Conservation (phyloP, 2,329 filamentous ascomycete genomes). For the Trichoderma cornu-damae region DNA sequence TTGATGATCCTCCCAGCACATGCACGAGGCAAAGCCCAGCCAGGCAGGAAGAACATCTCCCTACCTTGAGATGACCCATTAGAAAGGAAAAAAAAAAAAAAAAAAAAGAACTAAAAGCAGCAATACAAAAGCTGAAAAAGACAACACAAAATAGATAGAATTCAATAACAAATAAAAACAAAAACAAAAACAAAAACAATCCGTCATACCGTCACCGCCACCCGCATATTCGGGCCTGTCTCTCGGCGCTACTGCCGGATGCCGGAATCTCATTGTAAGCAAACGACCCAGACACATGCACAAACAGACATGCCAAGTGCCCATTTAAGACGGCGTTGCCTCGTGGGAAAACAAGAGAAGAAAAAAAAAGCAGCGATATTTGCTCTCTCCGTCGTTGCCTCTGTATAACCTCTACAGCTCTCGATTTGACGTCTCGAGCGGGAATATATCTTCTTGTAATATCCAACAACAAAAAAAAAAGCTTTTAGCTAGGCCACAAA, state of each 20-base stretch:
- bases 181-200: not conserved
- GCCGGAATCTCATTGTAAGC: not conserved
- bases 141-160: not conserved
- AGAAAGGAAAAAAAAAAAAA: too few relatives aligned
- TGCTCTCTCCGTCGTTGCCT: too few relatives aligned
- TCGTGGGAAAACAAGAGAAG: not conserved
- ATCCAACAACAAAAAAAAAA: too few relatives aligned
- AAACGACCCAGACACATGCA: not conserved
- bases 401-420: too few relatives aligned
- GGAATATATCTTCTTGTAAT: not conserved
- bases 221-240: constrained; percentile 14
- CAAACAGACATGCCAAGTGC: not conserved
- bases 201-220: constrained; percentile 4
- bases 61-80: too few relatives aligned
- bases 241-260: constrained; percentile 10
- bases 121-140: not conserved
- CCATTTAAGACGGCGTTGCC: not conserved
- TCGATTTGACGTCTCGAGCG: too few relatives aligned
- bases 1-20: too few relatives aligned
- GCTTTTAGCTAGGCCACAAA: not conserved
- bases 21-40: too few relatives aligned
- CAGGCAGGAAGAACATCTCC: too few relatives aligned
- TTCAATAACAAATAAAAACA: not conserved
- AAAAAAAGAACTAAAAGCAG: not conserved
- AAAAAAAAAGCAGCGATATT: not conserved